Evolutionary conservation across 2,329 filamentous ascomycete genomes (phyloP).

Genomic region (Hymenoscyphus repandus): DNA sequence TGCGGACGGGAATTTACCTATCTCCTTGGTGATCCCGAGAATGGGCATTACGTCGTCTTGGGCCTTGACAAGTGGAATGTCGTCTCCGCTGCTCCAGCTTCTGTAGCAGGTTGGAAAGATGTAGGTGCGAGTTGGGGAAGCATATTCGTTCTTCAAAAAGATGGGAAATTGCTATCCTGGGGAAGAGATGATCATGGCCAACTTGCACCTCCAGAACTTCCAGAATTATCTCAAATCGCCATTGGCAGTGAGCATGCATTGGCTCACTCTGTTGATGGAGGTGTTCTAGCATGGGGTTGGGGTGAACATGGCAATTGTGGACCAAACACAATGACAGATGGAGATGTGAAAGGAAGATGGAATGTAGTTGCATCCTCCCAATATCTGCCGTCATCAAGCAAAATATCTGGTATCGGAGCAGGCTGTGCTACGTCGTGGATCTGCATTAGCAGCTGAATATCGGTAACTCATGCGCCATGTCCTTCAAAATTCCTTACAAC

Average conservation of each 20-base stretch:
- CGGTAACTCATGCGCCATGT: background rate
- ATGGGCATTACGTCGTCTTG: slow-evolving; percentile 60
- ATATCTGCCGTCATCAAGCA: slow-evolving; percentile 45
- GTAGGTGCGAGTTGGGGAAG: slow-evolving; percentile 79
- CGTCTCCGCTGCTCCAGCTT: slow-evolving; percentile 49
- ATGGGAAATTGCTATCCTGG: slow-evolving; percentile 64
- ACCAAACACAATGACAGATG: slow-evolving; percentile 48
- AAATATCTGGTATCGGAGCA: slow-evolving; percentile 63
- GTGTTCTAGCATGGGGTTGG: slow-evolving; percentile 88
- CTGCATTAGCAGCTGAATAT: slow-evolving; percentile 35
- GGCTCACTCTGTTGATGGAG: slow-evolving; percentile 57
- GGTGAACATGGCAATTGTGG: slow-evolving; percentile 98
- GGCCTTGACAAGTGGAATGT: slow-evolving; percentile 73
- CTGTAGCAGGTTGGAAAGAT: slow-evolving; percentile 55
- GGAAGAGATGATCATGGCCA: slow-evolving; percentile 84
- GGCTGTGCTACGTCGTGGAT: slow-evolving; percentile 90
- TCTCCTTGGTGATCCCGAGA: slow-evolving; percentile 50
- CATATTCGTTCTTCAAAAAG: slow-evolving; percentile 61
- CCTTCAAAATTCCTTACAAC: background rate
- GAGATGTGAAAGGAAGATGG: slow-evolving; percentile 64
- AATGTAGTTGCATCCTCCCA: slow-evolving; percentile 59
- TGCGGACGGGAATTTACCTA: slow-evolving; percentile 87
- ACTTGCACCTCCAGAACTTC: slow-evolving; percentile 59
- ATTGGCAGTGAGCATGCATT: slow-evolving; percentile 89
- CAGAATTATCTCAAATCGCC: slow-evolving; percentile 57